Evolutionary conservation across 768 basidiomycete genomes (phyloP).

Genomic region (Mycena indigotica): DNA sequence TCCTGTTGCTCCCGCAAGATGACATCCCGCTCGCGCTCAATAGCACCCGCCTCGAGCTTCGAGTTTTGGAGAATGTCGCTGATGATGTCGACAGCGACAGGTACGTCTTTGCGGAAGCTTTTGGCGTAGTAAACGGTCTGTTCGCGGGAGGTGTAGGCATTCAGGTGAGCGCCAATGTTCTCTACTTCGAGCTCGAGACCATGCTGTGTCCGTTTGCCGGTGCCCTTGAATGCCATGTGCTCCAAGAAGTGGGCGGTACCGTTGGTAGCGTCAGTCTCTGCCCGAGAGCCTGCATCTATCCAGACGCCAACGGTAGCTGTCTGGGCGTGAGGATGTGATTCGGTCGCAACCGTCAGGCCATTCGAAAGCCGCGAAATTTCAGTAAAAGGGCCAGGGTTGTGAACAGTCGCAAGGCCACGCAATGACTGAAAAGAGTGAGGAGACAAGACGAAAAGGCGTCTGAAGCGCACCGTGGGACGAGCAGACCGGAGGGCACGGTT

Average conservation of each 20-base stretch:
- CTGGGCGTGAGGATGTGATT: constrained; percentile 85
- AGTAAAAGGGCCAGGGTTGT: constrained; percentile 74
- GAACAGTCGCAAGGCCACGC: constrained; percentile 76
- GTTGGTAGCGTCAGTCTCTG: constrained; percentile 92
- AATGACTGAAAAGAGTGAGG: constrained; percentile 47
- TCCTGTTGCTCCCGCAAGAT: constrained; percentile 98
- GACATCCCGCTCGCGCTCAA: constrained; percentile 95
- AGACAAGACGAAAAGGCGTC: not conserved
- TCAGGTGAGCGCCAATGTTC: constrained; percentile 95
- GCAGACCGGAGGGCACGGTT: constrained; percentile 31
- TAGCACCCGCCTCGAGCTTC: constrained; percentile 82
- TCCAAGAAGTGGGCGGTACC: constrained; percentile 99
- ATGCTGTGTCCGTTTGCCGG: constrained; percentile 83
- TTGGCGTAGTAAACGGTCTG: constrained; percentile 99
- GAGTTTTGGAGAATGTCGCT: constrained; percentile 97
- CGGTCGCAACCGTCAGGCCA: constrained; percentile 94
- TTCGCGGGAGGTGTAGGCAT: constrained; percentile 98
- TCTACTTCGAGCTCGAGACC: constrained; percentile 95
- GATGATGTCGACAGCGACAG: constrained; percentile 91
- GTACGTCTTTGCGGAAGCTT: constrained; percentile 95
- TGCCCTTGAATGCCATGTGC: constrained; percentile 98
- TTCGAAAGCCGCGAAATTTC: constrained; percentile 92
- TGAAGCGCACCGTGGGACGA: constrained; percentile 38
- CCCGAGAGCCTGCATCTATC: constrained; percentile 98
- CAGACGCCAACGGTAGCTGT: constrained; percentile 99